Base-by-base conservation (phyloP, 1,284 basidiomycete species). In the Cerioporus squamosus region DNA sequence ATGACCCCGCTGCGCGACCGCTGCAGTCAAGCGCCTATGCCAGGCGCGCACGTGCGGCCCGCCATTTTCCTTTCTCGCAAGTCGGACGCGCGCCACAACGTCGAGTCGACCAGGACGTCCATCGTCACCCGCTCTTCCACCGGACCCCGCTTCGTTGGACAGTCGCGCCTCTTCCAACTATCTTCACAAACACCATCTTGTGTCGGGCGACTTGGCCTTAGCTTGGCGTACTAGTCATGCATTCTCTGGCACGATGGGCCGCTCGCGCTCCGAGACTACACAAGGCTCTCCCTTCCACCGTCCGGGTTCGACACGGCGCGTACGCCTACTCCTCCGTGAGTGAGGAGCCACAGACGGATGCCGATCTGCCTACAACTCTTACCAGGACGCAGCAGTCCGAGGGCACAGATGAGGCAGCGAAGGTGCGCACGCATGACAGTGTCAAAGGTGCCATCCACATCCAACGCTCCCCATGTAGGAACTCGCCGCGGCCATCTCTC, bases 31-130 rank as follows among this genome's bases (percentile, higher is more conserved):
- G 46, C 46, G 38, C 56, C 15, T 5, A n/a, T n/a, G 15, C n/a
- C 15, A 31, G 33, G 42, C 54, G 51, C 20, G 43, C 59, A 61
- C 59, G 59, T 61, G 59, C 55, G 31, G 26, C 44, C 48, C 40
- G 33, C 44, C 55, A 44, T 17, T 55, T 54, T 51, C 33, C 14
- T 29, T 29, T 29, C 29, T 14, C 23, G 24, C 44, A 20, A 15
- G 43, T 22, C n/a, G 2, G 22, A 20, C 5, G 44, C 44, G n/a
- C 40, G 40, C 14, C 44, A n/a, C n/a, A n/a, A n/a, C n/a, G 10
- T 36, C 10, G 1, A 36, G 14, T 14, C 14, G 29, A 29, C 29
- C 12, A 5, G 33, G 33, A 36, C 33, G 33, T 36, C 33, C 33
- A 36, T 17, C 33, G 10, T 29, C 29, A 12, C 33, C 33, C 10